Conservation (phyloP, 306 rosid species). For the Aeschynomene evenia region DNA sequence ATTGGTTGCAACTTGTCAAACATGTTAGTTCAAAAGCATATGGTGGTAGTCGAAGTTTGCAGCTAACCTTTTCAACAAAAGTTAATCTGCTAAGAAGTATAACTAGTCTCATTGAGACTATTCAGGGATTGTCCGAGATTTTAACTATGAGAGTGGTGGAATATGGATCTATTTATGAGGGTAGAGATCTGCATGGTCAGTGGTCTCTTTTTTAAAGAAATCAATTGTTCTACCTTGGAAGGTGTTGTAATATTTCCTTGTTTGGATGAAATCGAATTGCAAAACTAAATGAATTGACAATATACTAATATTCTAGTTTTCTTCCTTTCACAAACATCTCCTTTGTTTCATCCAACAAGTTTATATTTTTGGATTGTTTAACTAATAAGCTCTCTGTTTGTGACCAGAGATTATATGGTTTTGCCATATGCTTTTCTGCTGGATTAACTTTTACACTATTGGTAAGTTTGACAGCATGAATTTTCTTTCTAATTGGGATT, state of each 20-base stretch:
- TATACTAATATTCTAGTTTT: not conserved
- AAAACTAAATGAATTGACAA: not conserved
- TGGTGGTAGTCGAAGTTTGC: no score
- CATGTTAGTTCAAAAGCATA: no score
- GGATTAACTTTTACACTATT: slow-evolving; percentile 78
- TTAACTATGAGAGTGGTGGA: not conserved
- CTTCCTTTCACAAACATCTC: not conserved
- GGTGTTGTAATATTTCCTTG: not conserved
- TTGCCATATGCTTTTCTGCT: slow-evolving; percentile 80
- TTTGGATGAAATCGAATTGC: not conserved
- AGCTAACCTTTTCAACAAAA: no score
- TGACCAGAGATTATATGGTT: slow-evolving; percentile 79
- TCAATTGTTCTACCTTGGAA: not conserved
- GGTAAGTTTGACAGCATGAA: slow-evolving; percentile 49
- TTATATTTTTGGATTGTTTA: slow-evolving; percentile 14
- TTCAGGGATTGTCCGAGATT: not conserved
- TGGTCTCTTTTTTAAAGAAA: not conserved
- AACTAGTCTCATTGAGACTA: not conserved
- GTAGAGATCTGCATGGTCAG: not conserved
- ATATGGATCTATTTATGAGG: not conserved
- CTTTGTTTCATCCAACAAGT: slow-evolving; percentile 10
- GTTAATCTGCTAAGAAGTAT: no score
- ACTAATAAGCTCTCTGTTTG: slow-evolving; percentile 33
- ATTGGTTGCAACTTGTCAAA: no score
- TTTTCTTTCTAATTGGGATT: slow-evolving; percentile 17